A percentile compares a stretch with the other conserved stretches of the same genome.
Conservation (phyloP, 2,329 filamentous ascomycete species). For the Colletotrichum simmondsii region DNA sequence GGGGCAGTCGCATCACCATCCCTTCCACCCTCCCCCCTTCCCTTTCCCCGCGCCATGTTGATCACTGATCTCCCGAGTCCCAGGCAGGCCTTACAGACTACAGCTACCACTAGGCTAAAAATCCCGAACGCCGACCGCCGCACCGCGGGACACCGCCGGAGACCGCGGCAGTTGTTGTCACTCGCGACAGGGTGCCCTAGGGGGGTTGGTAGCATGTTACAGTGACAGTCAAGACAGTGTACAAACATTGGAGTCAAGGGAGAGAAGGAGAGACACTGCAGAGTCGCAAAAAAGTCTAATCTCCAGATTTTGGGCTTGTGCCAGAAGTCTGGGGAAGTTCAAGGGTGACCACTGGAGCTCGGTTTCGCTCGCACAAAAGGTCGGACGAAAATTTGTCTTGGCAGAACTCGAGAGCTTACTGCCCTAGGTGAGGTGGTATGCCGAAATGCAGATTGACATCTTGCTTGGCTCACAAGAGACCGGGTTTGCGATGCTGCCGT, state of each 20-base stretch:
- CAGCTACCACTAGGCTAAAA: background rate
- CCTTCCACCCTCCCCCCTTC: background rate
- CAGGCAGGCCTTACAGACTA: background rate
- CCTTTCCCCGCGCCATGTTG: background rate
- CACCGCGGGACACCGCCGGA: slow-evolving; percentile 10
- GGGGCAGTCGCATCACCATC: background rate
- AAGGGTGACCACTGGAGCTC: background rate
- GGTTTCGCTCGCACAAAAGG: slow-evolving; percentile 8
- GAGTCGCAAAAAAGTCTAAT: background rate
- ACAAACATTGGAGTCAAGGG: background rate
- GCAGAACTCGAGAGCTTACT: background rate
- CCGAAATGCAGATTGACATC: background rate
- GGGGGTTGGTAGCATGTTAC: no score
- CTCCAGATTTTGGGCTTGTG: background rate
- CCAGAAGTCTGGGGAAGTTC: slow-evolving; percentile 19
- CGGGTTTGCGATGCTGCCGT: background rate
- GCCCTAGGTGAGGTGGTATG: background rate
- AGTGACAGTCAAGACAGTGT: no score
- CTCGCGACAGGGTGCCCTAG: background rate
- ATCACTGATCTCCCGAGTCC: background rate
- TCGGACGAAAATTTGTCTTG: background rate
- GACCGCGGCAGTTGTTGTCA: slow-evolving; percentile 8
- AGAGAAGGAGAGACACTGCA: background rate
- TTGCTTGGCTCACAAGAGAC: background rate
- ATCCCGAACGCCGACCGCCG: slow-evolving; percentile 2